phyloP scores from a whole-genome alignment of 2,329 filamentous ascomycete genomes.

The Zymoseptoria pseudotritici region DNA sequence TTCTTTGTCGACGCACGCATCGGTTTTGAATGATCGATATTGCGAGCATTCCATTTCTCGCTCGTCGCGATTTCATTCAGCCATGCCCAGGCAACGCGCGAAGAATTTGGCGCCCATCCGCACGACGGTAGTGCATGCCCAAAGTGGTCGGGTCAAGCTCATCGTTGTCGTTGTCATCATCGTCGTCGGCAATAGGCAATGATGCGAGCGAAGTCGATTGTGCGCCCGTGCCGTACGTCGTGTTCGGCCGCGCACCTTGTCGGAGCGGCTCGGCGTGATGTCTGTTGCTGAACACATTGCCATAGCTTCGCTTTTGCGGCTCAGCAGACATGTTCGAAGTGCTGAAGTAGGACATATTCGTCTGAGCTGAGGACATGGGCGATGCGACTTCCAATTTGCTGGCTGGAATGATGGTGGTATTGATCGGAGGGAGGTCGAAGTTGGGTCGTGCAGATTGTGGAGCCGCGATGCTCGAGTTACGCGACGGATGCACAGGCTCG shows the following conservation, averaged over 20 bases:
- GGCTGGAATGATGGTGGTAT: conserved; percentile 31
- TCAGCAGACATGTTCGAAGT: conserved; percentile 13
- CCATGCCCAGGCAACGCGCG: conserved; percentile 20
- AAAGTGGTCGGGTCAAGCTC: conserved; percentile 24
- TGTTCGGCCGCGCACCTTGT: conserved; percentile 37
- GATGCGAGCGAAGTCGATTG: conserved; percentile 5
- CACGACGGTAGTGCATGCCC: conserved; percentile 41
- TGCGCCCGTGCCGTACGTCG: conserved; percentile 10
- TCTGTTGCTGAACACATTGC: conserved; percentile 35
- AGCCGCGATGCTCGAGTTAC: conserved; percentile 16
- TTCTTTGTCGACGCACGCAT: too few relatives aligned
- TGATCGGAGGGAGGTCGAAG: conserved; percentile 35
- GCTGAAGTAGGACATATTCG: conserved; percentile 22
- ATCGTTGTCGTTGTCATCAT: conserved; percentile 22
- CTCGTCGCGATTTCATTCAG: not conserved
- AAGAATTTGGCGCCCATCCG: conserved; percentile 34
- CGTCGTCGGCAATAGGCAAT: conserved; percentile 27
- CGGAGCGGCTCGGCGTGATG: conserved; percentile 39
- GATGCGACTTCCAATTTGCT: conserved; percentile 35
- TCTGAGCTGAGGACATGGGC: conserved; percentile 34
- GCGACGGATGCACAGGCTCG: conserved; percentile 21
- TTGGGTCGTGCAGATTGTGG: conserved; percentile 14
- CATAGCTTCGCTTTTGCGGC: conserved; percentile 40
- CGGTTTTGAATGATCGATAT: too few relatives aligned
- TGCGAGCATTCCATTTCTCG: too few relatives aligned